Conservation (phyloP, 345 rosid genomes). For the Brassica napus region DNA sequence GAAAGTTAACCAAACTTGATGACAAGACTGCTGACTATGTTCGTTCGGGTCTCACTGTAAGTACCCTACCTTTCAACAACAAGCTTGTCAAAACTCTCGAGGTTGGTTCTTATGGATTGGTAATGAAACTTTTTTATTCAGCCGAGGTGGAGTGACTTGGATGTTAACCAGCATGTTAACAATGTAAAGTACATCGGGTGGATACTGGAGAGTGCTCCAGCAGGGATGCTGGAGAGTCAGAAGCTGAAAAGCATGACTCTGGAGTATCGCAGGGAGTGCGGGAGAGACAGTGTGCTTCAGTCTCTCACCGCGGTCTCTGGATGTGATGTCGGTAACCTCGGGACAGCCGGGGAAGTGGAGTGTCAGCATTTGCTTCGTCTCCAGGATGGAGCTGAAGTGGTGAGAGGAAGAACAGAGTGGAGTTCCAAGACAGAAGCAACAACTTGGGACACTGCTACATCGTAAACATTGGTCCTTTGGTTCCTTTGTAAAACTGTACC, state of each 20-base stretch:
- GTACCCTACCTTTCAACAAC: constrained; percentile 24
- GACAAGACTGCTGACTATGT: constrained; percentile 75
- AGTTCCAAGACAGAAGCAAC: constrained; percentile 60
- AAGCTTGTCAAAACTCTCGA: background rate
- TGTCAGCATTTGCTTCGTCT: constrained; percentile 93
- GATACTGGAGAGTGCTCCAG: constrained; percentile 99
- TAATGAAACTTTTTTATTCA: constrained; percentile 37
- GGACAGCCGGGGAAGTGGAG: constrained; percentile 52
- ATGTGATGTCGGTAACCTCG: constrained; percentile 45
- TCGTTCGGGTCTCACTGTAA: constrained; percentile 80
- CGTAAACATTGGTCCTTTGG: constrained; percentile 1
- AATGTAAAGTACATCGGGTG: constrained; percentile 97
- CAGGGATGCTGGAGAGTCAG: constrained; percentile 72
- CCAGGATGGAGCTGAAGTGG: constrained; percentile 84
- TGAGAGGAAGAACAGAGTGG: constrained; percentile 91
- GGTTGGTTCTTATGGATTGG: background rate
- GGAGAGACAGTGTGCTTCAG: constrained; percentile 86
- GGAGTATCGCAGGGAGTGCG: constrained; percentile 97
- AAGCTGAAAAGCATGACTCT: constrained; percentile 76
- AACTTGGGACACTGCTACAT: constrained; percentile 35
- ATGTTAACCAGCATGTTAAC: constrained; percentile 98
- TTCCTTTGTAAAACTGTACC: constrained; percentile 34
- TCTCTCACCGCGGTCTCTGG: constrained; percentile 76
- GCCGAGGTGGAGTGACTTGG: constrained; percentile 97
- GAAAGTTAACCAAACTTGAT: constrained; percentile 85